Conservation (phyloP, 495 filamentous ascomycete genomes). For the Aspergillus campestris region DNA sequence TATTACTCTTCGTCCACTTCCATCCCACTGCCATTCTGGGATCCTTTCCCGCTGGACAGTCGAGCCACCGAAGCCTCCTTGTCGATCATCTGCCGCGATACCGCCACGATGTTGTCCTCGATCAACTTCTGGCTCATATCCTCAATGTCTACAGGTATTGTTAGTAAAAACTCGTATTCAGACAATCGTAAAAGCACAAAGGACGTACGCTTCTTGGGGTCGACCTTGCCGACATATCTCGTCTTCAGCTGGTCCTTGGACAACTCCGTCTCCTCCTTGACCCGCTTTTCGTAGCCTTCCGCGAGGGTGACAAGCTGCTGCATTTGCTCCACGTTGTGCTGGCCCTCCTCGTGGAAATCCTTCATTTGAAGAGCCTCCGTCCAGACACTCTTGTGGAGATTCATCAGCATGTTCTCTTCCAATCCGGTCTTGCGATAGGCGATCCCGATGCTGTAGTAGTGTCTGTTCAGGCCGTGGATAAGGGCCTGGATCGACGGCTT, state of each 20-base stretch:
- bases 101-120: conserved; percentile 96
- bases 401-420: conserved; percentile 99
- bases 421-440: conserved; percentile 96
- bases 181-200: no score
- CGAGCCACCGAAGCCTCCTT: conserved; percentile 79
- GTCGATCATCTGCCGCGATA: conserved; percentile 97
- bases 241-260: conserved; percentile 98
- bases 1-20: conserved; percentile 54
- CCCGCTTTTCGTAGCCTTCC: conserved; percentile 95
- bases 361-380: conserved; percentile 96
- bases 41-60: conserved; percentile 40
- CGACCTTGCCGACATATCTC: conserved; percentile 95
- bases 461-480: conserved; percentile 93
- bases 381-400: conserved; percentile 98
- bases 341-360: conserved; percentile 79
- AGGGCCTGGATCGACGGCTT: conserved; percentile 99
- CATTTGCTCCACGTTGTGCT: conserved; percentile 76
- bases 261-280: conserved; percentile 95
- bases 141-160: conserved; percentile 58
- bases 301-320: conserved; percentile 80
- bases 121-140: conserved; percentile 92
- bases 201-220: conserved; percentile 87
- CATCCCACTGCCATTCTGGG: conserved; percentile 47
- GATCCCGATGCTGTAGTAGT: conserved; percentile 98
- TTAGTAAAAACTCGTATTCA: no score